These are phyloP conservation scores for Russula vinacea DNA, from an alignment of 768 basidiomycete species.

Conservation along the genomic window DNA sequence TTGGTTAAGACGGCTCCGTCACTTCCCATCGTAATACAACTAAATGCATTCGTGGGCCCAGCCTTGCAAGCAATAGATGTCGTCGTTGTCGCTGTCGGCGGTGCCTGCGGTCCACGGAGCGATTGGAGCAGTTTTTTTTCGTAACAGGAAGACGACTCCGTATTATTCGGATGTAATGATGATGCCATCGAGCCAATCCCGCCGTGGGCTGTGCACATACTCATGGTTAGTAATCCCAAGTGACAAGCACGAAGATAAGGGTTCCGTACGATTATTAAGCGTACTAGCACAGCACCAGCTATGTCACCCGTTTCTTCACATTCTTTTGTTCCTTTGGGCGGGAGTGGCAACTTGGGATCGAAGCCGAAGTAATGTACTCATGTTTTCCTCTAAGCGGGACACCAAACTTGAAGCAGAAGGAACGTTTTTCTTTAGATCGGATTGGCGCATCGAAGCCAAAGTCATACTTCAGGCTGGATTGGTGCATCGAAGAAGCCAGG, in stretches of 20 bases:
- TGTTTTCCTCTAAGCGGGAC: no score
- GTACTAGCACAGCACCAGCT: not conserved
- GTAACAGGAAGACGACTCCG: not conserved
- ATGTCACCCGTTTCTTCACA: not conserved
- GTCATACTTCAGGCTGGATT: no score
- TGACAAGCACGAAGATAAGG: not conserved
- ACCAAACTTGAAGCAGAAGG: no score
- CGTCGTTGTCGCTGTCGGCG: not conserved
- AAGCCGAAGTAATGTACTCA: no score
- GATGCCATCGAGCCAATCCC: not conserved
- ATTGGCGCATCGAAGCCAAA: no score
- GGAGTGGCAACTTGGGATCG: no score
- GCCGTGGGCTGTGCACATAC: not conserved
- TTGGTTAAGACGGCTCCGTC: not conserved
- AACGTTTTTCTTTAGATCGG: no score
- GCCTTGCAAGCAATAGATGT: not conserved
- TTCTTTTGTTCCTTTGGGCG: not conserved
- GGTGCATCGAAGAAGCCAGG: no score
- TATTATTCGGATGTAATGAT: not conserved
- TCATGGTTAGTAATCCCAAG: not conserved
- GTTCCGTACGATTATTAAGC: not conserved
- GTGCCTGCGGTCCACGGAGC: not conserved
- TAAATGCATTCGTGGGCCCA: not conserved
- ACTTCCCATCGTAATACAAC: not conserved
- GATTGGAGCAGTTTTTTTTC: not conserved